Evolutionary conservation across 495 filamentous ascomycete species (phyloP).

Genomic region (Chaetomium cochliodes): DNA sequence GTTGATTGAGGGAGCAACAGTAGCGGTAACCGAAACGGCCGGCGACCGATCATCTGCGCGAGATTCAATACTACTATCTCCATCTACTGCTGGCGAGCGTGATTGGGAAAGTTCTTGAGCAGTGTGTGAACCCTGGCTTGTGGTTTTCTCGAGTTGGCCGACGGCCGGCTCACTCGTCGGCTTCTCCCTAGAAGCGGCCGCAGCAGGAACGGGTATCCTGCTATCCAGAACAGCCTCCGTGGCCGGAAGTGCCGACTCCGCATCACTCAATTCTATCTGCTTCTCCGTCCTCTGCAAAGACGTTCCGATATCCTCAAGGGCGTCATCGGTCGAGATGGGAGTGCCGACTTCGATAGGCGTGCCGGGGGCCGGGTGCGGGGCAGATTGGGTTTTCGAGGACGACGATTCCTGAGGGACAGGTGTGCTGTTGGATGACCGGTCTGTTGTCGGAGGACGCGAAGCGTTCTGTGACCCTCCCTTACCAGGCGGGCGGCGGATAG

Average conservation of each 20-base stretch:
- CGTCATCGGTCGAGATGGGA: neutral
- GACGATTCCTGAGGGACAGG: conserved; percentile 21
- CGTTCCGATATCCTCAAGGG: neutral
- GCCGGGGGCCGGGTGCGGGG: conserved; percentile 1
- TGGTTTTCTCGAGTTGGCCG: neutral
- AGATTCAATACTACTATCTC: neutral
- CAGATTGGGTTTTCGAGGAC: conserved; percentile 8
- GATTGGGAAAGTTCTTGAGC: neutral
- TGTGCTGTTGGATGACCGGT: conserved; percentile 9
- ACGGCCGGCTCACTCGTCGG: neutral
- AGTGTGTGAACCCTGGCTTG: neutral
- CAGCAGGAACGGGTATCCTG: neutral
- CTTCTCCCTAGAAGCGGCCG: neutral
- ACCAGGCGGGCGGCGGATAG: conserved; percentile 24
- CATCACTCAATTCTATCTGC: neutral
- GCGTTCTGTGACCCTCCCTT: conserved; percentile 18
- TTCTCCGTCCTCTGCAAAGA: neutral
- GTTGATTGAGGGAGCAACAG: neutral
- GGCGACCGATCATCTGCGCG: neutral
- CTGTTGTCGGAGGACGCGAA: conserved; percentile 15
- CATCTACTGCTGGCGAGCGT: neutral
- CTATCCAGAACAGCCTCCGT: neutral
- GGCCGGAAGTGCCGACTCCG: neutral
- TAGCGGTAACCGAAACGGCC: neutral
- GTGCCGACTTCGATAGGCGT: neutral